These are phyloP conservation scores for Acer saccharum DNA, from an alignment of 345 rosid species.

Conservation along the genomic window DNA sequence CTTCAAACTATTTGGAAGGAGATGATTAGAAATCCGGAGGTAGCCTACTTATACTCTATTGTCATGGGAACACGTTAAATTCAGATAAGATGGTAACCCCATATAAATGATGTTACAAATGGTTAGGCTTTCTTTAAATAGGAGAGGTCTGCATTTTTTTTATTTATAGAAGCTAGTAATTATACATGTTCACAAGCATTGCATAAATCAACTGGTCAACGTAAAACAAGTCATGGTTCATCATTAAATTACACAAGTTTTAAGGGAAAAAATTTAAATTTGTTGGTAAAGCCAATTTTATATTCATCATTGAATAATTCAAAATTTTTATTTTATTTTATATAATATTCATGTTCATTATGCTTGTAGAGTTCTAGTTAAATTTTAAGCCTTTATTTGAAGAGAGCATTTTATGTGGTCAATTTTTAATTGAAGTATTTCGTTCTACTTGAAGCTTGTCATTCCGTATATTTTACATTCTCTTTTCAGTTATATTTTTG, in stretches of 20 bases:
- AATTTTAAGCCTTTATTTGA: background rate
- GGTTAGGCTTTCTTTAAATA: background rate
- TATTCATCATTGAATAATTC: background rate
- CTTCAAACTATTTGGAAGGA: slow-evolving; percentile 68
- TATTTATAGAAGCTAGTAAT: background rate
- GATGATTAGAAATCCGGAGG: slow-evolving; percentile 82
- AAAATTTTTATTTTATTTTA: background rate
- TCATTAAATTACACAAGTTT: background rate
- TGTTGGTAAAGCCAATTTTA: background rate
- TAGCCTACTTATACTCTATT: slow-evolving; percentile 14
- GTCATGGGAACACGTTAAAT: background rate
- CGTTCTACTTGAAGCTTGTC: background rate
- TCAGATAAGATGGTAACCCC: background rate
- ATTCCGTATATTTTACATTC: background rate
- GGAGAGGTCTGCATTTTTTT: background rate
- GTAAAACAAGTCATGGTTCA: background rate
- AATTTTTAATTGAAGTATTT: too few species aligned
- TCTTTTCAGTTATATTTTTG: background rate
- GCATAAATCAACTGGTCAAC: background rate
- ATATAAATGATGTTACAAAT: background rate
- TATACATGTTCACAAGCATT: background rate
- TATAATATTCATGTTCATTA: background rate
- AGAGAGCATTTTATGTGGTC: background rate
- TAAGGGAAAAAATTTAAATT: background rate
- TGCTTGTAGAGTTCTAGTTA: background rate